phyloP scores from a whole-genome alignment of 2,329 filamentous ascomycete species.

The Arthrobotrys megalospora region DNA sequence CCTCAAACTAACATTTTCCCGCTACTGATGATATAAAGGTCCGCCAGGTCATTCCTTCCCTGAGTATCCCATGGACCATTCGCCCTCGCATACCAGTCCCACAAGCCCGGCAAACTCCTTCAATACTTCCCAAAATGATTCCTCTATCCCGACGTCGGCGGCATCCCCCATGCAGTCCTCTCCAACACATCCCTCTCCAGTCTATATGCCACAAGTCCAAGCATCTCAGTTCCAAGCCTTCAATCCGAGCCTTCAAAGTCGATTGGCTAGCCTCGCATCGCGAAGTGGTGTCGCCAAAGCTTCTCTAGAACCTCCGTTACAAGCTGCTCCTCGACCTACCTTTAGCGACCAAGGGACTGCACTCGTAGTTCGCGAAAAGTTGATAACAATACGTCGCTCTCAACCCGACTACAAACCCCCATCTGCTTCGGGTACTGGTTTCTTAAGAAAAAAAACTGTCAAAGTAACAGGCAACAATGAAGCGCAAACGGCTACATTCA shows the following conservation, averaged over 20 bases:
- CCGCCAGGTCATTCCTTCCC: conserved; percentile 17
- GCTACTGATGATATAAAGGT: conserved; percentile 17
- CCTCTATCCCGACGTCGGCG: conserved; percentile 7
- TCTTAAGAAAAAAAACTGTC: conserved; percentile 50
- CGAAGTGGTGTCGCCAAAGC: conserved; percentile 45
- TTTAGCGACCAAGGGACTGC: conserved; percentile 32
- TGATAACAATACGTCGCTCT: conserved; percentile 49
- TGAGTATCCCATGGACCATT: conserved; percentile 38
- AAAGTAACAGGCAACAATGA: conserved; percentile 34
- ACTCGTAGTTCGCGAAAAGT: conserved; percentile 35
- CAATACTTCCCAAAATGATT: conserved; percentile 20
- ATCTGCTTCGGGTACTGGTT: conserved; percentile 35
- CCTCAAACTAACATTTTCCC: not conserved
- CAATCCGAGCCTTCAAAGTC: conserved; percentile 9
- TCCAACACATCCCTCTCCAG: not conserved
- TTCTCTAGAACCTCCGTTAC: conserved; percentile 39
- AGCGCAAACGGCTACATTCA: conserved; percentile 40
- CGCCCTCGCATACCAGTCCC: conserved; percentile 33
- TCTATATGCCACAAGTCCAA: not conserved
- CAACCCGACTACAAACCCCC: conserved; percentile 57
- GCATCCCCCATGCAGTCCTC: conserved; percentile 28
- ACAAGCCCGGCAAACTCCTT: conserved; percentile 31
- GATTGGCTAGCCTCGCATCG: conserved; percentile 39
- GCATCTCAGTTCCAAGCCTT: conserved; percentile 11
- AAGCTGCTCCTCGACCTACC: conserved; percentile 31